Evolutionary conservation across 2,329 filamentous ascomycete species (phyloP).

Genomic region (Curvularia eragrostidis): DNA sequence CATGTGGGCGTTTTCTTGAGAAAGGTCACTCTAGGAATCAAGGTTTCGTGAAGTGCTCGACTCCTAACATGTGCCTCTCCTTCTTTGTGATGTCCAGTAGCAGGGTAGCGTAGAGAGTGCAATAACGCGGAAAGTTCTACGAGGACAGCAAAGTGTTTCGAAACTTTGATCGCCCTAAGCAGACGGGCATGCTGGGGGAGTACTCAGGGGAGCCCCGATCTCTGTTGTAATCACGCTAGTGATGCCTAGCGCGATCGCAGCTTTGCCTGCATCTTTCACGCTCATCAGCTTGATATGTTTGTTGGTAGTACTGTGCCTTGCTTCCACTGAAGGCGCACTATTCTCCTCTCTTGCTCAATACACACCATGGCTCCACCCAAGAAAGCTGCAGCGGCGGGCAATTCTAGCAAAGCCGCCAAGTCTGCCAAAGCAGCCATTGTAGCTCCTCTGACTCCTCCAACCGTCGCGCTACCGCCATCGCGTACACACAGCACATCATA

Average conservation of each 20-base stretch:
- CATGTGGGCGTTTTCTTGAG: not conserved
- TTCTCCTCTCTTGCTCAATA: not conserved
- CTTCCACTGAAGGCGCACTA: not conserved
- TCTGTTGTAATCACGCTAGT: conserved; percentile 8
- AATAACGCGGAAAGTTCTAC: too few species aligned
- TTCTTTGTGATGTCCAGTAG: too few species aligned
- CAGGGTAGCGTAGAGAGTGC: too few species aligned
- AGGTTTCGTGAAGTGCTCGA: too few species aligned
- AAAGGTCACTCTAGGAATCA: too few species aligned
- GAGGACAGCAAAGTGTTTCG: not conserved
- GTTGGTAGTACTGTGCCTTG: not conserved
- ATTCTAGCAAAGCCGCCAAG: conserved; percentile 10
- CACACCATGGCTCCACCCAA: conserved; percentile 26
- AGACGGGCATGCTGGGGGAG: not conserved
- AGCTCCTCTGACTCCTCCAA: conserved; percentile 18
- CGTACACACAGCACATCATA: conserved; percentile 38
- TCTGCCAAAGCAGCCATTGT: conserved; percentile 15
- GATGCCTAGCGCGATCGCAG: conserved; percentile 14
- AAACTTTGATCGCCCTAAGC: not conserved
- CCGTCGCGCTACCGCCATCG: conserved; percentile 33
- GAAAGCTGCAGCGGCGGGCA: conserved; percentile 11
- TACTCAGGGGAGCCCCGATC: conserved; percentile 7
- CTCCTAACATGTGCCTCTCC: too few species aligned
- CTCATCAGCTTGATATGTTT: not conserved
- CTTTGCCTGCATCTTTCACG: not conserved